Base-by-base conservation (phyloP, 202 grass and related monocot genomes). In the Zizania palustris region DNA sequence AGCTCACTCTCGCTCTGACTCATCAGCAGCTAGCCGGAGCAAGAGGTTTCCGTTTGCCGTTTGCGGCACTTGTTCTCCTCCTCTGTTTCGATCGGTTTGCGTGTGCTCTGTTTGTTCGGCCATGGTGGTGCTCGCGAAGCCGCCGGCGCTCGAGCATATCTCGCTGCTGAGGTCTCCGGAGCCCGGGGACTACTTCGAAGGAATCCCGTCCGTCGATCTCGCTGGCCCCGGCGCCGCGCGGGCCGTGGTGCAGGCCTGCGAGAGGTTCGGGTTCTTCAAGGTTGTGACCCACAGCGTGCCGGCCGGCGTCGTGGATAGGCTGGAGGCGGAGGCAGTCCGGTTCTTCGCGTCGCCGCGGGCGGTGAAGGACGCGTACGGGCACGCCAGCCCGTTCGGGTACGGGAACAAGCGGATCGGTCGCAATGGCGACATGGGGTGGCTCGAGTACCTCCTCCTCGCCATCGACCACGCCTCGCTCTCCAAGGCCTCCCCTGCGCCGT, bases 401-500 rank as follows among this genome's bases (percentile, higher is more conserved):
- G 91, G 94, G 0, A 92, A 49, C 81, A 94, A 85, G 73, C 74
- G 63, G 48, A 93, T 94, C 59, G 94, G 91, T 0, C 55, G 41
- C 46, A 97, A 97, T 75, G 94, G 94, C 69, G 91, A 97, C 79
- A 71, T 66, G 42, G 94, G 94, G 7, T 93, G 89, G 91, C 33
- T 97, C 38, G 94, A 97, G 91, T 97, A 97, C 85, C 91, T 97
- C 82, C 94, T 97, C 74, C 78, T 97, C 55, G 75, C 76, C 54
- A 41, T 86, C 60, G 50, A 65, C 67, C 13, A 20, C 3, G 12
- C 28, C 5, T 43, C 79, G 11, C 33, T 80, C 40, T 67, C 70
- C 16, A 34, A 58, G 34, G 36, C 64, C 62, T 79, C 80, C 14
- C 53, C 79, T 77, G 70, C 63, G 1, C 76, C 84, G 38, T 45